Conservation (phyloP, 2,329 filamentous ascomycete genomes). For the Sporothrix brunneoviolacea region DNA sequence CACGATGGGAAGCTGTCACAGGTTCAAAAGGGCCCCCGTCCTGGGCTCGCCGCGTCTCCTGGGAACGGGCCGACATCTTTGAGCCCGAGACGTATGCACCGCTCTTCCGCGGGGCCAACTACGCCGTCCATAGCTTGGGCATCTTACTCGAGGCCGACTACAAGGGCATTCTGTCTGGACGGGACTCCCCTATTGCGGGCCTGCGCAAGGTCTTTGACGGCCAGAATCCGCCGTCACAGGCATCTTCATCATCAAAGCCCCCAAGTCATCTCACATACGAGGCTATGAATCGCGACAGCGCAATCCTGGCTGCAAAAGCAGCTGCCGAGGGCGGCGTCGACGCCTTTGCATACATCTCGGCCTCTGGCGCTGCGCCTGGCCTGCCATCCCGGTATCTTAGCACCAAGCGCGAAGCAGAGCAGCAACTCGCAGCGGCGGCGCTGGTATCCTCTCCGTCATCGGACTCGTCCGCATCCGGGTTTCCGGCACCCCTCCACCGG, state of each 20-base stretch:
- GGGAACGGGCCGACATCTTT: slow-evolving; percentile 85
- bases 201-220: slow-evolving; percentile 69
- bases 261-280: slow-evolving; percentile 70
- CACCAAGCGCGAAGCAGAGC: slow-evolving; percentile 88
- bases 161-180: slow-evolving; percentile 81
- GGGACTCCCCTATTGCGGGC: slow-evolving; percentile 72
- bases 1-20: slow-evolving; percentile 76
- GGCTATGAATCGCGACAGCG: slow-evolving; percentile 90
- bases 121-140: slow-evolving; percentile 90
- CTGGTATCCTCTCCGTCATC: slow-evolving; percentile 57
- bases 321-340: slow-evolving; percentile 57
- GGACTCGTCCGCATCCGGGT: slow-evolving; percentile 34
- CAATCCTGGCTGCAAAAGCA: slow-evolving; percentile 75
- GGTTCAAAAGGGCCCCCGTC: slow-evolving; percentile 61
- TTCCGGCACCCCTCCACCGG: slow-evolving; percentile 62
- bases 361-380: slow-evolving; percentile 76
- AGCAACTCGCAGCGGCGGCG: slow-evolving; percentile 24
- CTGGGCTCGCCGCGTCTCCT: slow-evolving; percentile 78
- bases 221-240: slow-evolving; percentile 53
- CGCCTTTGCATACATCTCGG: slow-evolving; percentile 83
- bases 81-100: slow-evolving; percentile 71
- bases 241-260: background rate
- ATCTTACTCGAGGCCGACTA: slow-evolving; percentile 97
- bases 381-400: slow-evolving; percentile 79
- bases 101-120: slow-evolving; percentile 69